These are phyloP conservation scores for Glarea lozoyensis DNA, from an alignment of 495 filamentous ascomycete genomes.

Conservation along the genomic window DNA sequence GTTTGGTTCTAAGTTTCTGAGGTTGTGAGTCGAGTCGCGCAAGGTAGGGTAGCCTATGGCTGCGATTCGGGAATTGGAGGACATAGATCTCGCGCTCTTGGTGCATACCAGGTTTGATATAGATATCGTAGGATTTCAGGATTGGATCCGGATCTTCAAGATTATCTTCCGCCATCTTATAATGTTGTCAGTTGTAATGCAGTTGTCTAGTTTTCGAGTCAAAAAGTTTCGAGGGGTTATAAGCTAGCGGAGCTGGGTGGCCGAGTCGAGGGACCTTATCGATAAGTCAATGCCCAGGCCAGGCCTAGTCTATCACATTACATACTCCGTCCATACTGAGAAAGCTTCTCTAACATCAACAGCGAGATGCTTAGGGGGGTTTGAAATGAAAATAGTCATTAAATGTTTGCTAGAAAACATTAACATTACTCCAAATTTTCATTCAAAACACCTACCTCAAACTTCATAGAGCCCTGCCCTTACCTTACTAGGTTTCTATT, in stretches of 20 bases:
- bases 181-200: not conserved
- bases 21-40: slow-evolving; percentile 44
- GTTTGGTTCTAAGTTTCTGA: slow-evolving; percentile 55
- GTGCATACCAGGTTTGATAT: slow-evolving; percentile 37
- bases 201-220: not conserved
- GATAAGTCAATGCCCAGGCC: slow-evolving; percentile 7
- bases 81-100: slow-evolving; percentile 41
- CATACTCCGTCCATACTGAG: no score
- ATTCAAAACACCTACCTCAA: no score
- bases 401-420: no score
- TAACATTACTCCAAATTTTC: no score
- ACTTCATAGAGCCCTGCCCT: no score
- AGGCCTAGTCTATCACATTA: no score
- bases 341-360: no score
- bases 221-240: slow-evolving; percentile 7
- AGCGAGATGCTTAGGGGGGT: no score
- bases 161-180: slow-evolving; percentile 11
- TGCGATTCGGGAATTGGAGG: slow-evolving; percentile 61
- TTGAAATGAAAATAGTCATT: no score
- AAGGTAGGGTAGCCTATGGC: slow-evolving; percentile 44
- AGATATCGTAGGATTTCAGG: slow-evolving; percentile 51
- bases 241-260: not conserved
- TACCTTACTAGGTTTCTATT: not conserved
- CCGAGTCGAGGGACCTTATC: not conserved
- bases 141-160: slow-evolving; percentile 44